Percentiles rank a stretch among this genome's conserved stretches.
Conservation (phyloP, 805 yeast genomes). For the Scheffersomyces coipomensis region DNA sequence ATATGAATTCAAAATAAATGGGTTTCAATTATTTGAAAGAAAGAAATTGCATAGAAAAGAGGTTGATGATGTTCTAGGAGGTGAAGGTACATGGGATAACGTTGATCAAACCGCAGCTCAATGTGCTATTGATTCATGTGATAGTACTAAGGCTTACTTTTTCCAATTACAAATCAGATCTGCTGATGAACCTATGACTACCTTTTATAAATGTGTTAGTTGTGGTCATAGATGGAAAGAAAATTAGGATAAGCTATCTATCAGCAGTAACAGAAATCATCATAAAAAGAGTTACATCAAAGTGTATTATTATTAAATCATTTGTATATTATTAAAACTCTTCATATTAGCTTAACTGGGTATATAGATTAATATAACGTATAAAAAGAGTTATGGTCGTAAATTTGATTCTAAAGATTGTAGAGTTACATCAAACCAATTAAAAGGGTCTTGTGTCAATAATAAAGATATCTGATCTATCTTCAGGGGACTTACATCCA, state of each 20-base stretch:
- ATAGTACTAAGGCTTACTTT: conserved; percentile 88
- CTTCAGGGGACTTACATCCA: background rate
- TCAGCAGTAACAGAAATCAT: no score
- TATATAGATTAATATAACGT: no score
- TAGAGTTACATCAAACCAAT: conserved; percentile 9
- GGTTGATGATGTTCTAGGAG: conserved; percentile 95
- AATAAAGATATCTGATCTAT: conserved; percentile 2
- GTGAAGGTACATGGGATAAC: conserved; percentile 98
- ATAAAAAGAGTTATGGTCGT: no score
- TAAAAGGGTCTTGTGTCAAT: conserved; percentile 8
- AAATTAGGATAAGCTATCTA: no score
- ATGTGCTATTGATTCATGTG: conserved; percentile 87
- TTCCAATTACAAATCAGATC: conserved; percentile 95
- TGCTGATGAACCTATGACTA: conserved; percentile 99
- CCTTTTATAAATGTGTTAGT: conserved; percentile 90
- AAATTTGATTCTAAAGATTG: background rate
- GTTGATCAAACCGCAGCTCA: conserved; percentile 94
- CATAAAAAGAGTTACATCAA: no score
- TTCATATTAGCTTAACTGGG: no score
- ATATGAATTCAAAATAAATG: conserved; percentile 85
- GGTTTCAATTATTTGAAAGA: conserved; percentile 81
- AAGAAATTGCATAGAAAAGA: conserved; percentile 81
- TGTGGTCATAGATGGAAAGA: conserved; percentile 98
- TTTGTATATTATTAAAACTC: no score
- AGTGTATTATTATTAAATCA: no score